A percentile compares a stretch with the other conserved stretches of the same genome.
These are phyloP conservation scores for Brassica cretica DNA, from an alignment of 345 rosid genomes.

Conservation along the genomic window DNA sequence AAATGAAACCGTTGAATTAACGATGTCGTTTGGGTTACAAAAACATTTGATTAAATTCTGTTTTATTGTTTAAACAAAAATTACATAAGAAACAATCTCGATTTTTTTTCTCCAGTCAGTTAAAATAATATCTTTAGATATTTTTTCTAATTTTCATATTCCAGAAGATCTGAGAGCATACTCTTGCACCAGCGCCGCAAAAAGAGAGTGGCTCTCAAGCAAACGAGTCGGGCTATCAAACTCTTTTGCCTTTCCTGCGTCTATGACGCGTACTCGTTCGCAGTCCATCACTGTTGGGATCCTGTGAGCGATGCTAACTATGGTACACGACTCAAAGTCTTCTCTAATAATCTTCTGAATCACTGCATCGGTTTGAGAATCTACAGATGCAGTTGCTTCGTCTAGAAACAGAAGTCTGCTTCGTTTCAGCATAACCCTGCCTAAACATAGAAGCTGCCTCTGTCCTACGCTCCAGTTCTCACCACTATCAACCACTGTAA, in stretches of 20 bases:
- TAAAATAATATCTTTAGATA: background rate
- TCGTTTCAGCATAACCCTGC: slow-evolving; percentile 84
- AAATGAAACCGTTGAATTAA: no score
- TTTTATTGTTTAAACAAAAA: background rate
- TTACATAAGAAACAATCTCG: background rate
- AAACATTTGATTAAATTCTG: background rate
- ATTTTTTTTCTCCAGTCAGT: background rate
- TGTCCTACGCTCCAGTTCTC: slow-evolving; percentile 99
- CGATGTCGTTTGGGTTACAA: no score
- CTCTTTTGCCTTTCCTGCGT: slow-evolving; percentile 83
- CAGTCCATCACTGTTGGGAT: slow-evolving; percentile 98
- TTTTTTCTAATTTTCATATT: slow-evolving; percentile 34
- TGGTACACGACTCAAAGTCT: slow-evolving; percentile 79
- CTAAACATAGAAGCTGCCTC: slow-evolving; percentile 89
- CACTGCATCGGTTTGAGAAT: slow-evolving; percentile 84
- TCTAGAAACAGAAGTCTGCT: slow-evolving; percentile 83
- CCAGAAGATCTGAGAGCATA: slow-evolving; percentile 84
- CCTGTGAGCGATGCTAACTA: slow-evolving; percentile 94
- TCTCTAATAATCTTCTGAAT: slow-evolving; percentile 89
- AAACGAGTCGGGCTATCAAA: slow-evolving; percentile 70
- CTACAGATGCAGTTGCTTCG: slow-evolving; percentile 96
- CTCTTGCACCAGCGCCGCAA: slow-evolving; percentile 86
- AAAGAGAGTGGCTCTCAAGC: slow-evolving; percentile 68
- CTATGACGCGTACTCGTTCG: slow-evolving; percentile 75
- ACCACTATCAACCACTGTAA: slow-evolving; percentile 80